A percentile compares a stretch with the other conserved stretches of the same genome.
Evolutionary conservation across 2,329 filamentous ascomycete species (phyloP).

Genomic region (Neonectria sp.): DNA sequence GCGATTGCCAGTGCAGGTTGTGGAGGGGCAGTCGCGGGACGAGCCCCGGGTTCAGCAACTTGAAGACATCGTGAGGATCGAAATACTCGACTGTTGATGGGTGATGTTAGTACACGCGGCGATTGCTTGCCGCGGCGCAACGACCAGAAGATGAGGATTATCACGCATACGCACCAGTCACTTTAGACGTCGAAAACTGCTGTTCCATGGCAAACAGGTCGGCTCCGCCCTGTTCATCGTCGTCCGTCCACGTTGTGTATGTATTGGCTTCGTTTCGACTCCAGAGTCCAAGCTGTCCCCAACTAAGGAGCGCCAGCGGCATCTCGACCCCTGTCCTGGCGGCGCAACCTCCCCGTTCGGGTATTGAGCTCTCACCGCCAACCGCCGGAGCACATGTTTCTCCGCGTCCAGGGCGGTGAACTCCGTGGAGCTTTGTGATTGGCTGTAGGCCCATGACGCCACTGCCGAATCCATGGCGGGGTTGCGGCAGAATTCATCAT

Average conservation of each 20-base stretch:
- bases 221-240: slow-evolving; percentile 49
- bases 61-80: slow-evolving; percentile 92
- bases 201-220: slow-evolving; percentile 70
- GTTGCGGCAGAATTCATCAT: slow-evolving; percentile 51
- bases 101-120: slow-evolving; percentile 37
- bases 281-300: slow-evolving; percentile 43
- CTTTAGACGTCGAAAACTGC: slow-evolving; percentile 81
- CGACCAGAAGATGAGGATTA: not conserved
- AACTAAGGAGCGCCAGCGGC: slow-evolving; percentile 35
- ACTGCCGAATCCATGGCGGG: slow-evolving; percentile 44
- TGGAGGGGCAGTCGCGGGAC: slow-evolving; percentile 85
- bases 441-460: slow-evolving; percentile 37
- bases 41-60: slow-evolving; percentile 83
- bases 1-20: slow-evolving; percentile 98
- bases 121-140: not conserved
- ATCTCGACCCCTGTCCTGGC: slow-evolving; percentile 31
- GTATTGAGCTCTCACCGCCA: slow-evolving; percentile 46
- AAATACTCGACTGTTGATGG: slow-evolving; percentile 86
- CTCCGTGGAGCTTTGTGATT: slow-evolving; percentile 24
- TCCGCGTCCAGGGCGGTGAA: slow-evolving; percentile 49
- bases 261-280: slow-evolving; percentile 28
- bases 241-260: slow-evolving; percentile 41
- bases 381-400: slow-evolving; percentile 47
- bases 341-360: slow-evolving; percentile 34
- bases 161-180: slow-evolving; percentile 71